Conservation (phyloP, 768 basidiomycete genomes). For the Tylopilus rubrobrunneus region DNA sequence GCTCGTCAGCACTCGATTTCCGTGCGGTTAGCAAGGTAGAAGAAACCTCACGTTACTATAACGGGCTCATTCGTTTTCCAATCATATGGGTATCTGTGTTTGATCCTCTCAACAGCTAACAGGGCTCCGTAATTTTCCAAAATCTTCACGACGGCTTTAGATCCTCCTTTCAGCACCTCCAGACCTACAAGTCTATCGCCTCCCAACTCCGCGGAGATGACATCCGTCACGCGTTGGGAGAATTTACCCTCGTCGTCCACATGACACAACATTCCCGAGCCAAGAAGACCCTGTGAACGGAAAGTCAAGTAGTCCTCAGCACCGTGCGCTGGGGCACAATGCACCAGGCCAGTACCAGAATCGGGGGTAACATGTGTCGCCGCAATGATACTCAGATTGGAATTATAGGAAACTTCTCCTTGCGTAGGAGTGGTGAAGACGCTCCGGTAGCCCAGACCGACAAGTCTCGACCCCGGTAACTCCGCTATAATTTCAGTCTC, state of each 20-base stretch:
- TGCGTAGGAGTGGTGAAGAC: slow-evolving; percentile 45
- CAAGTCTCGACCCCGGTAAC: slow-evolving; percentile 43
- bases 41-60: slow-evolving; percentile 65
- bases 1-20: not conserved
- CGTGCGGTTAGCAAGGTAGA: not conserved
- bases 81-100: slow-evolving; percentile 93
- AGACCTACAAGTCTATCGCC: slow-evolving; percentile 61
- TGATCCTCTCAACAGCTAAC: slow-evolving; percentile 64
- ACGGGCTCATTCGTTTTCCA: slow-evolving; percentile 95
- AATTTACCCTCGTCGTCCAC: slow-evolving; percentile 78
- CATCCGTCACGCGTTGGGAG: slow-evolving; percentile 50
- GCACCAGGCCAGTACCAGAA: slow-evolving; percentile 94
- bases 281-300: slow-evolving; percentile 51
- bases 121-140: slow-evolving; percentile 52
- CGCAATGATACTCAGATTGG: slow-evolving; percentile 48
- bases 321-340: slow-evolving; percentile 94
- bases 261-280: slow-evolving; percentile 64
- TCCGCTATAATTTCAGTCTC: slow-evolving; percentile 20
- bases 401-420: not conserved
- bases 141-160: slow-evolving; percentile 59
- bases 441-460: slow-evolving; percentile 55
- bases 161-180: slow-evolving; percentile 71
- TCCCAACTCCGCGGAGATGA: slow-evolving; percentile 34
- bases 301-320: slow-evolving; percentile 86
- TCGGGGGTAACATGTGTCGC: slow-evolving; percentile 77